Conservation (phyloP, 106 monocot species). For the Triglochin maritima region DNA sequence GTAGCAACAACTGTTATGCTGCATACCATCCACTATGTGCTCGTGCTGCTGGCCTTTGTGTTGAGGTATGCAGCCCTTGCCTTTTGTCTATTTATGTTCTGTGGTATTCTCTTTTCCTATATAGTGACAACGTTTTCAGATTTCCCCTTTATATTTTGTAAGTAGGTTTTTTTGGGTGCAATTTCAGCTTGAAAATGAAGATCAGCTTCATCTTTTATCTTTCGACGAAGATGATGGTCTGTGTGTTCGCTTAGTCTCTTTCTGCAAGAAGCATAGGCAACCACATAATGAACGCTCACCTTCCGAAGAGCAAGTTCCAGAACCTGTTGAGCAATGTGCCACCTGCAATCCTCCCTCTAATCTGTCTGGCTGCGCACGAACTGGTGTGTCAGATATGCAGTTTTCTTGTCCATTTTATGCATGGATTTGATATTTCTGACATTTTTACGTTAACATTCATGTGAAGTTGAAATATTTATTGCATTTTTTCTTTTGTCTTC, state of each 20-base stretch:
- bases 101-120: no score
- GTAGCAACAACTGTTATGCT: slow-evolving; percentile 63
- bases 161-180: neutral
- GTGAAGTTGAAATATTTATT: no score
- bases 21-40: slow-evolving; percentile 99
- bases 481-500: no score
- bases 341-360: slow-evolving; percentile 30
- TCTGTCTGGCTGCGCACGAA: slow-evolving; percentile 87
- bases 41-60: slow-evolving; percentile 94
- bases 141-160: neutral
- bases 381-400: slow-evolving; percentile 28
- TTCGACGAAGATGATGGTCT: slow-evolving; percentile 82
- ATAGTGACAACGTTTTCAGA: neutral
- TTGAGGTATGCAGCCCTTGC: slow-evolving; percentile 43
- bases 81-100: neutral
- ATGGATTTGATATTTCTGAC: neutral
- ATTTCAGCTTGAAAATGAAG: slow-evolving; percentile 77
- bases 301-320: slow-evolving; percentile 20
- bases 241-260: slow-evolving; percentile 80
- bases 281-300: slow-evolving; percentile 43
- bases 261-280: slow-evolving; percentile 88
- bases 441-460: no score
- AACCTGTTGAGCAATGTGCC: slow-evolving; percentile 25
- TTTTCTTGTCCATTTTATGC: neutral
- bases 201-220: slow-evolving; percentile 62